Evolutionary conservation across 306 rosid species (phyloP).

Genomic region (Acmispon strigosus): DNA sequence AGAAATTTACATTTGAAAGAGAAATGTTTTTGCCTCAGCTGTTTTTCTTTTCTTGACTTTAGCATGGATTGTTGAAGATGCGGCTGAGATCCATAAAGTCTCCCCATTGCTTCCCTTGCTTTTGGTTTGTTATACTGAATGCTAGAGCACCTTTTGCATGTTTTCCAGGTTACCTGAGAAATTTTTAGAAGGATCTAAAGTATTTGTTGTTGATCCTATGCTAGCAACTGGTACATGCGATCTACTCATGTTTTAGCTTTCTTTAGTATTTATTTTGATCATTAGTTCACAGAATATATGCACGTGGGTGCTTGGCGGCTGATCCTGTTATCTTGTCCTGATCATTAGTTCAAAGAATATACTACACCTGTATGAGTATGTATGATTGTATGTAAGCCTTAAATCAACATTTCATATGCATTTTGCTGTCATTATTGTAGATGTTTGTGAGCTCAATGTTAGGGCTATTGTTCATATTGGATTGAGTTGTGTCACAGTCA

Average conservation of each 20-base stretch:
- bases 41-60: neutral
- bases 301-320: neutral
- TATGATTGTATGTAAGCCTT: neutral
- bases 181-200: constrained; percentile 69
- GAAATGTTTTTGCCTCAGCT: neutral
- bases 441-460: neutral
- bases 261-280: neutral
- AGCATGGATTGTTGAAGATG: neutral
- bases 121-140: constrained; percentile 3
- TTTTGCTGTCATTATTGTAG: neutral
- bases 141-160: neutral
- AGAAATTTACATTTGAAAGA: constrained; percentile 19
- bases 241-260: constrained; percentile 16
- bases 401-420: neutral
- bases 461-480: neutral
- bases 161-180: constrained; percentile 66
- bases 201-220: constrained; percentile 90
- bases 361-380: neutral
- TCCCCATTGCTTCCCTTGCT: neutral
- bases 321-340: too few species aligned
- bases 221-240: constrained; percentile 72
- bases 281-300: neutral
- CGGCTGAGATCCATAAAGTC: neutral
- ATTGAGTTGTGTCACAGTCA: neutral
- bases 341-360: neutral